phyloP scores from a whole-genome alignment of 208 protist species.

The Crithidia sp. region DNA sequence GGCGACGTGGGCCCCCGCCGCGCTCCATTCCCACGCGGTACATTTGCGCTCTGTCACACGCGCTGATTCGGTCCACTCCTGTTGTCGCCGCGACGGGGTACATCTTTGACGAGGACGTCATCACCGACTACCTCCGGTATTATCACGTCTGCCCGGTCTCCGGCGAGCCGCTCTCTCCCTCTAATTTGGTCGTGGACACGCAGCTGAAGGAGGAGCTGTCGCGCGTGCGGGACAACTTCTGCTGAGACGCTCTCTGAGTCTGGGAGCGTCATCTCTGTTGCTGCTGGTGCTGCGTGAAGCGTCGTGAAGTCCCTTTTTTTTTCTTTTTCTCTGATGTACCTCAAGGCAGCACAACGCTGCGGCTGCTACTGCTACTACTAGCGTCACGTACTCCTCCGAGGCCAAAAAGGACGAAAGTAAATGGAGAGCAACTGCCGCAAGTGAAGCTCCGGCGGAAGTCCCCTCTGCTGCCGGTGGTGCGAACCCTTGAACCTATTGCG shows the following conservation, averaged over 20 bases:
- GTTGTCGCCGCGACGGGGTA: slow-evolving; percentile 54
- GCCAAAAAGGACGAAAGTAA: no score
- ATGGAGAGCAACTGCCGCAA: no score
- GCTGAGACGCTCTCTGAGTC: slow-evolving; percentile 17
- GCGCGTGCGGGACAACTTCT: slow-evolving; percentile 44
- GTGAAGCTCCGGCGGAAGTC: no score
- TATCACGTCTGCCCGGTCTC: slow-evolving; percentile 48
- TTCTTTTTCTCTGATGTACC: no score
- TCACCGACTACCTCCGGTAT: slow-evolving; percentile 41
- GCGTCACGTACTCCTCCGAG: no score
- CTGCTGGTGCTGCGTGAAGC: no score
- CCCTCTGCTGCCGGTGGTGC: no score
- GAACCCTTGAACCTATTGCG: no score
- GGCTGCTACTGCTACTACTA: no score
- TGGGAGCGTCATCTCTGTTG: neutral
- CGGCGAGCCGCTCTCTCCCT: slow-evolving; percentile 34
- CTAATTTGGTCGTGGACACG: slow-evolving; percentile 51
- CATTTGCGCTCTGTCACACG: slow-evolving; percentile 47
- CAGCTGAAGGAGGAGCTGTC: slow-evolving; percentile 42
- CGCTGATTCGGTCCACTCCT: slow-evolving; percentile 40
- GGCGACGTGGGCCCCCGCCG: slow-evolving; percentile 38
- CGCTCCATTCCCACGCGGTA: slow-evolving; percentile 45
- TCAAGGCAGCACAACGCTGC: no score
- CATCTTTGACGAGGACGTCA: slow-evolving; percentile 49
- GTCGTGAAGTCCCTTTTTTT: no score